A percentile compares a stretch with the other conserved stretches of the same genome.
Conservation (phyloP, 2,329 filamentous ascomycete species). For the Fusarium xyrophilum region DNA sequence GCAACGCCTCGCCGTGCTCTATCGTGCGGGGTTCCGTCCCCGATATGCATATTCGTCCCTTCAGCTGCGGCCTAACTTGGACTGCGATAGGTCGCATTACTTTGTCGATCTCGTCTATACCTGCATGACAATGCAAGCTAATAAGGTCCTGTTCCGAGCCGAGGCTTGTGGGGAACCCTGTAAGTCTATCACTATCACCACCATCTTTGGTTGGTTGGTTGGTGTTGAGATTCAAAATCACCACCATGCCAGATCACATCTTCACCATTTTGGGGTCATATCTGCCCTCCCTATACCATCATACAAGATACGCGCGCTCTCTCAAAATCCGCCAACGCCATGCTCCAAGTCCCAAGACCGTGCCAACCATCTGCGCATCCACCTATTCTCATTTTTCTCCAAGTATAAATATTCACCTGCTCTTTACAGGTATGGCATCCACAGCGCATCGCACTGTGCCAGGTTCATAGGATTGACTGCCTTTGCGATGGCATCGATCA, state of each 20-base stretch:
- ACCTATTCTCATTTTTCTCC: constrained; percentile 1
- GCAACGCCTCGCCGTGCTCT: neutral
- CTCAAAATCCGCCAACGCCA: constrained; percentile 37
- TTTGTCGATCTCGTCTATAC: constrained; percentile 18
- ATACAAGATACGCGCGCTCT: constrained; percentile 22
- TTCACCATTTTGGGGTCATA: constrained; percentile 8
- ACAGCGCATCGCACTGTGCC: constrained; percentile 86
- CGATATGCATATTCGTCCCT: neutral
- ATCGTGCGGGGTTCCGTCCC: constrained; percentile 35
- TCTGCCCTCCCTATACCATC: constrained; percentile 7
- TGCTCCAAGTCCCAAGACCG: constrained; percentile 40
- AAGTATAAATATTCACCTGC: constrained; percentile 5
- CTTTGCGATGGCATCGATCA: constrained; percentile 91
- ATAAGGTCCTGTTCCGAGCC: constrained; percentile 1
- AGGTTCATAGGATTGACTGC: constrained; percentile 92
- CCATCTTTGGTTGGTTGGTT: too few species aligned
- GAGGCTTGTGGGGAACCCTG: constrained; percentile 20
- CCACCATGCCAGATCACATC: neutral
- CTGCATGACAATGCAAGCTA: neutral
- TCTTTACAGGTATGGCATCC: constrained; percentile 90
- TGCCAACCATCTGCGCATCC: constrained; percentile 8
- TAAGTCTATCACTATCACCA: neutral
- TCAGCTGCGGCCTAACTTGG: constrained; percentile 3
- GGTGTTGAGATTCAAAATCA: neutral
- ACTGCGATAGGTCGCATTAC: constrained; percentile 1